Percentiles rank a stretch among this genome's conserved stretches.
Conservation (phyloP, 108 stramenopile genomes). For the Skeletonema costatum region DNA sequence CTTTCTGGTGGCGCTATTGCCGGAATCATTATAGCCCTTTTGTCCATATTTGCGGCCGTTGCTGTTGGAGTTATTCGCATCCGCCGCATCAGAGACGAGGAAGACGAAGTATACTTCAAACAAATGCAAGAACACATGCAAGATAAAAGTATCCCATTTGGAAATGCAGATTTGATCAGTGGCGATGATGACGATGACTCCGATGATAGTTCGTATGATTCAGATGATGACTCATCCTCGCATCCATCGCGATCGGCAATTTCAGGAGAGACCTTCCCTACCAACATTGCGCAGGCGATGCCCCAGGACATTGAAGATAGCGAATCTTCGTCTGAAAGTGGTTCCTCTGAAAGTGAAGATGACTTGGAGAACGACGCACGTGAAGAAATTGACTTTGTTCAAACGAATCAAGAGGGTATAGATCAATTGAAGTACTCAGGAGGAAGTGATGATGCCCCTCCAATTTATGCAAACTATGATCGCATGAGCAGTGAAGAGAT, state of each 20-base stretch:
- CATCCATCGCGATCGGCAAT: constrained; percentile 23
- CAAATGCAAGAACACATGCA: neutral
- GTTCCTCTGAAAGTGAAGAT: neutral
- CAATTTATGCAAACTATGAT: constrained; percentile 22
- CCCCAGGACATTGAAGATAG: constrained; percentile 31
- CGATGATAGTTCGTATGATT: constrained; percentile 17
- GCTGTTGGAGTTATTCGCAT: neutral
- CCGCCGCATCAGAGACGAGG: constrained; percentile 19
- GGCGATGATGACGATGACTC: constrained; percentile 37
- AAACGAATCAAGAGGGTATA: neutral
- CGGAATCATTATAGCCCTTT: constrained; percentile 20
- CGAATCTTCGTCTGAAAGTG: constrained; percentile 7
- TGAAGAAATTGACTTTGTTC: neutral
- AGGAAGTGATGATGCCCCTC: constrained; percentile 28
- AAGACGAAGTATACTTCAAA: constrained; percentile 1
- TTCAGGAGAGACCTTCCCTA: constrained; percentile 34
- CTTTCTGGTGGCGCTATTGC: constrained; percentile 32
- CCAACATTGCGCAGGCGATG: constrained; percentile 39
- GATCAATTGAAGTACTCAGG: constrained; percentile 13
- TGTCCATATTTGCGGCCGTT: constrained; percentile 14
- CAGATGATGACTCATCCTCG: constrained; percentile 19
- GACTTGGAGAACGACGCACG: neutral
- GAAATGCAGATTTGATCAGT: constrained; percentile 4
- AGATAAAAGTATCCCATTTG: constrained; percentile 19
- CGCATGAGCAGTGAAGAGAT: neutral